phyloP scores from a whole-genome alignment of 805 yeast species.

The Blastobotrys terrestris region DNA sequence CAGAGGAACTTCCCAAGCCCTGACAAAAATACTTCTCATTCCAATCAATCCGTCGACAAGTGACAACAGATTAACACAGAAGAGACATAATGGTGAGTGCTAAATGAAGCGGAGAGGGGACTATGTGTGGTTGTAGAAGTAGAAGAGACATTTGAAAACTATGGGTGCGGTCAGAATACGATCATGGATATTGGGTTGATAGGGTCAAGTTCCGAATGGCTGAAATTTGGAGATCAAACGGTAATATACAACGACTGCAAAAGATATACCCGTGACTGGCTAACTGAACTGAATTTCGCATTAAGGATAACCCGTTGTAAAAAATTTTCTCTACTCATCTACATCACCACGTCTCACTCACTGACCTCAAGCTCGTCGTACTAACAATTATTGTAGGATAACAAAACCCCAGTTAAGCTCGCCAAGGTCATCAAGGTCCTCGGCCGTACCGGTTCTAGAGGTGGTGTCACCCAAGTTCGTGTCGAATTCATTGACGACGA shows the following conservation, averaged over 20 bases:
- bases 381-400: constrained; percentile 26
- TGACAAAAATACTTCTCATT: not conserved
- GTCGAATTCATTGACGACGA: constrained; percentile 94
- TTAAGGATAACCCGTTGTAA: too few relatives aligned
- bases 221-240: too few relatives aligned
- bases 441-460: constrained; percentile 99
- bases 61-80: not conserved
- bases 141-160: too few relatives aligned
- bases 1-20: not conserved
- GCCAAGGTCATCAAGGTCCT: constrained; percentile 99
- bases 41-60: not conserved
- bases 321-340: too few relatives aligned
- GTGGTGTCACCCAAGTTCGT: constrained; percentile 99
- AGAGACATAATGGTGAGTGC: not conserved
- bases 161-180: too few relatives aligned
- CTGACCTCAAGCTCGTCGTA: too few relatives aligned
- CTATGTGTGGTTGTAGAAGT: not conserved
- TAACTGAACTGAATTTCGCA: too few relatives aligned
- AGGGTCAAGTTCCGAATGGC: too few relatives aligned
- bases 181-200: too few relatives aligned
- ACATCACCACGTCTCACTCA: too few relatives aligned
- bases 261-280: too few relatives aligned
- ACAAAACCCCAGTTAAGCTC: constrained; percentile 81
- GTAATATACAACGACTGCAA: too few relatives aligned
- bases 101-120: not conserved